These are phyloP conservation scores for Tilletia walkeri DNA, from an alignment of 1,284 basidiomycete genomes.

Conservation along the genomic window DNA sequence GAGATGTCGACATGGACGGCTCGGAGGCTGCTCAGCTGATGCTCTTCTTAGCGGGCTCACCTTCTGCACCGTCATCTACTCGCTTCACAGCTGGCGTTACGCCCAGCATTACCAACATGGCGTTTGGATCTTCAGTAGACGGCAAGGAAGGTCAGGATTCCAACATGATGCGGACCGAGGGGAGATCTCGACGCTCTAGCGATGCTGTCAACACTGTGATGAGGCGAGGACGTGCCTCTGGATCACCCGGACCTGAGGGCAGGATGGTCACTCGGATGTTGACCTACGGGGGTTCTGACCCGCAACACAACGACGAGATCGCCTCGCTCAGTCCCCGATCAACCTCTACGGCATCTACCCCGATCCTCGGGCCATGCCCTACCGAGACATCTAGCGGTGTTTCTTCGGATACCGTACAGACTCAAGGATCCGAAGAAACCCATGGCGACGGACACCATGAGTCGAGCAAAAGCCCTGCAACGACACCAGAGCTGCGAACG, in stretches of 20 bases:
- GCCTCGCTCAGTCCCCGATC: not conserved
- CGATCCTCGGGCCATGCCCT: not conserved
- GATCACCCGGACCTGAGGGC: conserved; percentile 4
- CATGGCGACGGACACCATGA: not conserved
- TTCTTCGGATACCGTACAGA: not conserved
- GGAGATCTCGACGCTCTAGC: not conserved
- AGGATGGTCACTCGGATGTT: not conserved
- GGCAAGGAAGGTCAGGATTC: not conserved
- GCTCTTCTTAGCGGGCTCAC: conserved; percentile 14
- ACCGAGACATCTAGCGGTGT: not conserved
- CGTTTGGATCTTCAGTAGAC: not conserved
- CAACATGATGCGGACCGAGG: not conserved
- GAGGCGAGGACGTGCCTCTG: not conserved
- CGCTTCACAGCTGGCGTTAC: conserved; percentile 7
- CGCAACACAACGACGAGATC: not conserved
- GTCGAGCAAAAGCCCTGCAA: not conserved
- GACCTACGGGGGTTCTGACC: not conserved
- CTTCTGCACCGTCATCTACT: conserved; percentile 6
- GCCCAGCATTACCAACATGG: not conserved
- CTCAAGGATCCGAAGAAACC: not conserved
- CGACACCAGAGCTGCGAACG: not conserved
- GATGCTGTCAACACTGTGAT: not conserved
- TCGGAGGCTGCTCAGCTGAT: conserved; percentile 15
- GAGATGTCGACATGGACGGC: conserved; percentile 9
- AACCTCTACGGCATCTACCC: not conserved